Base-by-base conservation (phyloP, 2,329 filamentous ascomycete species). In the Aspergillus chevalieri region DNA sequence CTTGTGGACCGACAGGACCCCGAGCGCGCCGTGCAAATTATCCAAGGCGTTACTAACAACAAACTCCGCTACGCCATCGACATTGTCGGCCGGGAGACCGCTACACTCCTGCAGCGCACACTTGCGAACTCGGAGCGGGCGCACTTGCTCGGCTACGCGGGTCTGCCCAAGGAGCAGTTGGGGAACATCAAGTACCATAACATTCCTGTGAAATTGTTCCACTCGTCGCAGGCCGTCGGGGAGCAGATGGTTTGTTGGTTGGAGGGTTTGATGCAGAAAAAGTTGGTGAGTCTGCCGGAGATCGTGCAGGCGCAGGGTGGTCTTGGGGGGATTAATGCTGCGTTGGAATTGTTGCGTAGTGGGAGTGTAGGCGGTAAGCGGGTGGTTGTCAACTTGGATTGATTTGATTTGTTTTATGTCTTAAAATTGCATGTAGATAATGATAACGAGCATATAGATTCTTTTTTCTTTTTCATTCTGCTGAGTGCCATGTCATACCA, bases 131-230 rank as follows among this genome's bases (percentile, higher is more conserved):
- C 50, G 2, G 56, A 57, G 38, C 58, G 65, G 1, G 66, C 75
- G 1, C 86, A 90, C 65, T 70, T 90, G 0, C 76, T 89, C 0
- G 85, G 86, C 0, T 58, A 90, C 42, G 82, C 81, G 0, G 86
- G 85, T 0, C 56, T 88, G 3, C 86, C 86, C 0, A 87, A 87
- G 60, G 70, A 69, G 3, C 65, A 68, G 1, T 65, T 67, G 0
- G 47, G 66, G 0, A 75, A 75, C 0, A 72, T 82, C 0, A 63
- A 72, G 5, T 77, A 82, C 49, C 85, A 89, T 59, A 80, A 75
- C 0, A 83, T 90, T 0, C 86, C 86, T 0, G 87, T 91, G 53
- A 90, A 90, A 65, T 60, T 88, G 3, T 90, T 88, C 60, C 87
- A 91, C 60, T 82, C 85, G 50, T 76, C 83, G 0, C 78, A 81